Evolutionary conservation across 2,329 filamentous ascomycete genomes (phyloP).

Genomic region (Alternaria arborescens): DNA sequence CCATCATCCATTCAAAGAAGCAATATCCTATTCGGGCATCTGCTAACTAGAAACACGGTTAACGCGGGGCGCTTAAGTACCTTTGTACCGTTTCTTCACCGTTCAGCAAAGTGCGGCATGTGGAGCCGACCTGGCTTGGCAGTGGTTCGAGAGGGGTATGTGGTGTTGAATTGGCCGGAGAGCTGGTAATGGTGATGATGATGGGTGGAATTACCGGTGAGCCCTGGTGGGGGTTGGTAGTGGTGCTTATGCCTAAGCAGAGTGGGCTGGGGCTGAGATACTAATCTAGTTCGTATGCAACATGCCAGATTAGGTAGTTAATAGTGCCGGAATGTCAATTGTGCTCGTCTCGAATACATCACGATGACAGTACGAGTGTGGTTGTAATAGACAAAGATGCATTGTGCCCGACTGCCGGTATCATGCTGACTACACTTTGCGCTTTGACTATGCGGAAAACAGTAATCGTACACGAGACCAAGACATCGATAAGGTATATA

Average conservation of each 20-base stretch:
- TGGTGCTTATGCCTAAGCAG: background rate
- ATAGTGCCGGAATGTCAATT: background rate
- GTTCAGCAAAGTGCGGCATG: background rate
- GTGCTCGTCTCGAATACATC: background rate
- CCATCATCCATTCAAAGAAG: background rate
- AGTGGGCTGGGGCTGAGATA: background rate
- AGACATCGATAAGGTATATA: background rate
- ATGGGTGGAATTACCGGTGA: background rate
- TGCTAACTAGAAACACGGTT: background rate
- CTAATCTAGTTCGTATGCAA: background rate
- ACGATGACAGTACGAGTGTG: background rate
- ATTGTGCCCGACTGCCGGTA: background rate
- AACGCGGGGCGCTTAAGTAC: constrained; percentile 1
- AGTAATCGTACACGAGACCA: background rate
- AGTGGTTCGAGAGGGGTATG: background rate
- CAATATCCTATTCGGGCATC: background rate
- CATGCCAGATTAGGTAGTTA: background rate
- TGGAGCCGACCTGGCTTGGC: background rate
- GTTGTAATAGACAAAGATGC: background rate
- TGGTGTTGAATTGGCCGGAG: background rate
- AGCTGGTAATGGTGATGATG: background rate
- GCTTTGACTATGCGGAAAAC: background rate
- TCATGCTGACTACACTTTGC: background rate
- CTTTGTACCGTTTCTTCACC: constrained; percentile 3
- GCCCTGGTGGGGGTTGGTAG: background rate